Conservation (phyloP, 148 eudicot genomes). For the Suaeda aralocaspica region DNA sequence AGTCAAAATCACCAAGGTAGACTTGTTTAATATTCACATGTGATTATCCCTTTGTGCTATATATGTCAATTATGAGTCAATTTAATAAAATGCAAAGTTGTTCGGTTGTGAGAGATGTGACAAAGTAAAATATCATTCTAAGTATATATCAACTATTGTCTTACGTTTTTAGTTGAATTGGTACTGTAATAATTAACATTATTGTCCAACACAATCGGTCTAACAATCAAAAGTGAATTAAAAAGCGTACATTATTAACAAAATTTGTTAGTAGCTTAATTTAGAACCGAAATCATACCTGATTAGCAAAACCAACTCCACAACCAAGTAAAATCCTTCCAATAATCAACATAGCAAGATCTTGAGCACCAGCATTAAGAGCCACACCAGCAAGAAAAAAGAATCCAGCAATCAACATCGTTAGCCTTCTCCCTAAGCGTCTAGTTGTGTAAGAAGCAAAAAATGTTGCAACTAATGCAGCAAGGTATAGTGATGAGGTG, state of each 20-base stretch:
- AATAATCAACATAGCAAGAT: constrained; percentile 80
- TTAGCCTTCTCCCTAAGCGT: constrained; percentile 50
- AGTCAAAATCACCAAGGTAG: not conserved
- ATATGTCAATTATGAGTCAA: too few relatives aligned
- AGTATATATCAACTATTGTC: too few relatives aligned
- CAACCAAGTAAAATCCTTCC: constrained; percentile 88
- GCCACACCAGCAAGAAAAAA: constrained; percentile 70
- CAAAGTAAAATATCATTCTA: too few relatives aligned
- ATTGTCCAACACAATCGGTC: too few relatives aligned
- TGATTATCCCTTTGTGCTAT: too few relatives aligned
- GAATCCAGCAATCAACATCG: constrained; percentile 81
- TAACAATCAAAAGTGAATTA: too few relatives aligned
- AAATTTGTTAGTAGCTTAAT: too few relatives aligned
- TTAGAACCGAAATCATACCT: constrained; percentile 64
- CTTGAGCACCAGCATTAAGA: constrained; percentile 66
- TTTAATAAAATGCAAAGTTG: too few relatives aligned
- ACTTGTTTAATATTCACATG: not conserved
- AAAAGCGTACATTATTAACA: too few relatives aligned
- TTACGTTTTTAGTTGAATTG: too few relatives aligned
- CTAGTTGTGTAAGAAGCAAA: constrained; percentile 87
- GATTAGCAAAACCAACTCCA: constrained; percentile 95
- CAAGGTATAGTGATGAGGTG: constrained; percentile 81
- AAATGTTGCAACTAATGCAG: constrained; percentile 70
- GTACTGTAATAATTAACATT: too few relatives aligned
- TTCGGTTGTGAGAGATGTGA: too few relatives aligned